Base-by-base conservation (phyloP, 2,329 filamentous ascomycete genomes). In the Ophidiomyces ophidiicola region DNA sequence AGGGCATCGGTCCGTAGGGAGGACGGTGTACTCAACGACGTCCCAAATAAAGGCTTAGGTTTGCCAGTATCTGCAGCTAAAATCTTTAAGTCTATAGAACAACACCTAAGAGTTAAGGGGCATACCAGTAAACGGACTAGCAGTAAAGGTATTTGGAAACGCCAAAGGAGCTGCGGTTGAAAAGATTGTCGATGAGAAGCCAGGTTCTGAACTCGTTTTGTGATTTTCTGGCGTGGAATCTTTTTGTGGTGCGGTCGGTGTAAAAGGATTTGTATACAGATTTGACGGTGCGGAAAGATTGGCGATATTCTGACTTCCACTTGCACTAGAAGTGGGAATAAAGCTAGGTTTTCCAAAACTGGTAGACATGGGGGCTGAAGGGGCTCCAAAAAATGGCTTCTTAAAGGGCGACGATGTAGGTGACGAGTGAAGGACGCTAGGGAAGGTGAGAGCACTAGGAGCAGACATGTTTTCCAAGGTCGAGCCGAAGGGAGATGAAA, bases 281-380 rank as follows among this genome's bases (percentile, higher is more conserved):
- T 20, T 14, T 23, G 2, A 25, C 20, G 15, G 5, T 29, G 11
- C 6, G 21, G 2, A 29, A 29, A 39, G 17, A 28, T 7, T 6
- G 29, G 37, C n/a, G 7, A 3, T 24, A 3, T 33, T 39, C 30
- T 28, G 30, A 6, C 6, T 15, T 33, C 23, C 20, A 5, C 2
- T 17, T 6, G 17, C 21, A 17, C 30, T 20, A 18, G 28, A 5
- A 11, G 21, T n/a, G 11, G 26, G 37, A 2, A 35, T n/a, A 20
- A 32, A 35, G 25, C 36, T 43, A 18, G 41, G 41, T 10, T 28
- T 34, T 23, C 41, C 41, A 28, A 43, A 43, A 14, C 21, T 26
- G 11, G 33, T 7, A 2, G 30, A 3, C 24, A 17, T 20, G 2
- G 19, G 35, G 2, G 37, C 32, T 20, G 42, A 30, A 5, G 39